These are phyloP conservation scores for Populus hybrid DNA, from an alignment of 441 rosid species.

Conservation along the genomic window DNA sequence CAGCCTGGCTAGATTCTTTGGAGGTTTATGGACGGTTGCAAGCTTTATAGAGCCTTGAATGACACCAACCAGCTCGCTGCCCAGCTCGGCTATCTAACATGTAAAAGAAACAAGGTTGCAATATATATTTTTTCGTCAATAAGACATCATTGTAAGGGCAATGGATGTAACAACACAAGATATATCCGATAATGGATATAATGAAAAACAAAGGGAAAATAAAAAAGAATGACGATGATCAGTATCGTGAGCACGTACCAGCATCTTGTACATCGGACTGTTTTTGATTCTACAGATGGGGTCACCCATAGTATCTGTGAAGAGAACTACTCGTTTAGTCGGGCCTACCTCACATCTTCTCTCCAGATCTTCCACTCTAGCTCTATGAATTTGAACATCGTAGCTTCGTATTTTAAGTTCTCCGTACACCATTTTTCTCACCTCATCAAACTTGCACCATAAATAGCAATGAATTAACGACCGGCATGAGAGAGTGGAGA, in stretches of 20 bases:
- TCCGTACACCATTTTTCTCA: constrained; percentile 21
- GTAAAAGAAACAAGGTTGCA: background rate
- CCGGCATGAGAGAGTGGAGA: background rate
- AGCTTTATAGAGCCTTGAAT: constrained; percentile 77
- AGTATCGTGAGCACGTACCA: constrained; percentile 35
- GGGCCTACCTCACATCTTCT: constrained; percentile 75
- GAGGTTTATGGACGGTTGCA: constrained; percentile 38
- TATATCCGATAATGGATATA: background rate
- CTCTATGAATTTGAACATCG: constrained; percentile 46
- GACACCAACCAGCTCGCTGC: constrained; percentile 56
- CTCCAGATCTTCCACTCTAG: constrained; percentile 50
- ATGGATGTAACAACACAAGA: background rate
- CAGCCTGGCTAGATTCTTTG: constrained; percentile 39
- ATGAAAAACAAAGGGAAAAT: background rate
- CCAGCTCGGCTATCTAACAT: constrained; percentile 57
- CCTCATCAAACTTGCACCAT: constrained; percentile 2
- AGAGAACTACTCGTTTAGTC: constrained; percentile 46
- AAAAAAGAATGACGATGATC: background rate
- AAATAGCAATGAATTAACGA: background rate
- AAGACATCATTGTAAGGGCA: background rate
- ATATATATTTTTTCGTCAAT: background rate
- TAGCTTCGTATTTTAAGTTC: constrained; percentile 50
- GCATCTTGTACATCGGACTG: constrained; percentile 63
- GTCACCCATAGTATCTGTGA: constrained; percentile 76
- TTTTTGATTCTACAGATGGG: constrained; percentile 81